phyloP scores from a whole-genome alignment of 83 land plant genomes.

The Picea engelmannii region DNA sequence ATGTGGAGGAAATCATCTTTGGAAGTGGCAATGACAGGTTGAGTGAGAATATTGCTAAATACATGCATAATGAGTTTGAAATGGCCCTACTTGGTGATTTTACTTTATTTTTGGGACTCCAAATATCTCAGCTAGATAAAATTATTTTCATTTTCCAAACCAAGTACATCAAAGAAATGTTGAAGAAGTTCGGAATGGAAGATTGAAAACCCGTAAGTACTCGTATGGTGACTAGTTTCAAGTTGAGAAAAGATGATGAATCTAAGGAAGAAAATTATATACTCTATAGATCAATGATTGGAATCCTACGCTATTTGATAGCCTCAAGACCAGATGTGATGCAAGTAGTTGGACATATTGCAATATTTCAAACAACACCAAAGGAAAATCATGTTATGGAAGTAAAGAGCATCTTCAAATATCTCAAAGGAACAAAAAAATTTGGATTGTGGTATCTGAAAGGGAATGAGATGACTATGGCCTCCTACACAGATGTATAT shows the following conservation, averaged over 20 bases:
- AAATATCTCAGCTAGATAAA: neutral
- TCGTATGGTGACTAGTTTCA: neutral
- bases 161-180: neutral
- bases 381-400: neutral
- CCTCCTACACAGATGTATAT: neutral
- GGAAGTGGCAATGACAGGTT: neutral
- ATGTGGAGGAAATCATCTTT: neutral
- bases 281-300: neutral
- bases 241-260: neutral
- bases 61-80: neutral
- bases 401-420: neutral
- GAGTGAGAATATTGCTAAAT: neutral
- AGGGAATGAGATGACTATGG: neutral
- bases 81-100: neutral
- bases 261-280: neutral
- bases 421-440: neutral
- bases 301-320: neutral
- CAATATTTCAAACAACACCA: neutral
- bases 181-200: neutral
- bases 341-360: neutral
- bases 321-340: neutral
- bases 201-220: neutral
- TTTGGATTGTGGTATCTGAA: neutral
- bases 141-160: neutral
- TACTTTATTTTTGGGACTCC: neutral